These are phyloP conservation scores for Candida tunisiensis DNA, from an alignment of 1,139 yeast genomes.

Conservation along the genomic window DNA sequence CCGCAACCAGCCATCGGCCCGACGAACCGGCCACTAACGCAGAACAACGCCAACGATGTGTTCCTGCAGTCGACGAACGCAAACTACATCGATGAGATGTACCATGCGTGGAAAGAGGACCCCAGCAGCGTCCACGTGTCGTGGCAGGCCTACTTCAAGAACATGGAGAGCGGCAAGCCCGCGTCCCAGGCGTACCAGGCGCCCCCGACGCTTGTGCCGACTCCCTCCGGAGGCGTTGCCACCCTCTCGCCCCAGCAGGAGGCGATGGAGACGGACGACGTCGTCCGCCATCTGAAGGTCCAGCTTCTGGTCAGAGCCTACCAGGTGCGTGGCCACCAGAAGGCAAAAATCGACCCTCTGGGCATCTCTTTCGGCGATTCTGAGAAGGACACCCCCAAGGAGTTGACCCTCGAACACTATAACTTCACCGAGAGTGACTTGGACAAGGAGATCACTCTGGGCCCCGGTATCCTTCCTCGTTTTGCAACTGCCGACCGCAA, in stretches of 20 bases:
- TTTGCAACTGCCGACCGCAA: slow-evolving; percentile 50
- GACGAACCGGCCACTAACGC: no score
- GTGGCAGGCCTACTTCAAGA: slow-evolving; percentile 91
- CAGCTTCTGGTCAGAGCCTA: slow-evolving; percentile 95
- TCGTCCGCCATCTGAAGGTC: slow-evolving; percentile 80
- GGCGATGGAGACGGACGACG: slow-evolving; percentile 26
- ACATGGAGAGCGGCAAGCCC: slow-evolving; percentile 53
- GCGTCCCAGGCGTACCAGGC: slow-evolving; percentile 69
- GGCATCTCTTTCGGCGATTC: slow-evolving; percentile 60
- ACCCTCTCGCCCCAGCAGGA: slow-evolving; percentile 26
- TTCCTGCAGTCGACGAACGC: slow-evolving; percentile 80
- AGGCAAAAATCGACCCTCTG: slow-evolving; percentile 89
- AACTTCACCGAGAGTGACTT: slow-evolving; percentile 81
- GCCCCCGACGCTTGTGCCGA: slow-evolving; percentile 76
- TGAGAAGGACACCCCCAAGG: slow-evolving; percentile 55
- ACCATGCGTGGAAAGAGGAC: slow-evolving; percentile 82
- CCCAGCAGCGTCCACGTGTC: slow-evolving; percentile 86
- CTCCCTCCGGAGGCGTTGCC: slow-evolving; percentile 56
- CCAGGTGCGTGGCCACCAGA: slow-evolving; percentile 95
- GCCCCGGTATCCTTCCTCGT: slow-evolving; percentile 95
- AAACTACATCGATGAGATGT: slow-evolving; percentile 94
- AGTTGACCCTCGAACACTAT: slow-evolving; percentile 80
- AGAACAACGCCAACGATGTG: slow-evolving; percentile 28
- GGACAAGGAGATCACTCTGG: slow-evolving; percentile 70
- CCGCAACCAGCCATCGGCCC: no score